Evolutionary conservation across 495 filamentous ascomycete genomes (phyloP).

Genomic region (Letharia lupina): DNA sequence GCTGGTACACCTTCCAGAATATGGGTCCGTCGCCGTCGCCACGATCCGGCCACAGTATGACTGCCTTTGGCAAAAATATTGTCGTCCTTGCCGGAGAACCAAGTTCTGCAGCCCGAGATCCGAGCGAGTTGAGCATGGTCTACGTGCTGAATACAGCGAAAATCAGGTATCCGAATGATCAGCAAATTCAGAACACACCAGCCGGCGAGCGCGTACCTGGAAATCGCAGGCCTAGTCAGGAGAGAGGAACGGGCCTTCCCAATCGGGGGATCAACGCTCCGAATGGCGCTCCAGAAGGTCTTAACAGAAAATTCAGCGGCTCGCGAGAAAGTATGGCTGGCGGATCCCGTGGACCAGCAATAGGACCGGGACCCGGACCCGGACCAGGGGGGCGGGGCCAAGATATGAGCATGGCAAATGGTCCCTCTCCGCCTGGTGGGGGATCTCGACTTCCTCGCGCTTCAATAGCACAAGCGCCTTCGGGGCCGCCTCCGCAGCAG

Average conservation of each 20-base stretch:
- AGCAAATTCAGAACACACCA: conserved; percentile 41
- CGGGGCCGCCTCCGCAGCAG: conserved; percentile 79
- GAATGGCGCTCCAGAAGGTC: conserved; percentile 50
- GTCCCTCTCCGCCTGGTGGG: conserved; percentile 28
- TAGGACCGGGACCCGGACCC: conserved; percentile 26
- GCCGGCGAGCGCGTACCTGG: conserved; percentile 32
- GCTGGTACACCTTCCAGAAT: conserved; percentile 99
- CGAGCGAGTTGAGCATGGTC: conserved; percentile 74
- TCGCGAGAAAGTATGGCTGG: conserved; percentile 48
- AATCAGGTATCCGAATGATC: conserved; percentile 86
- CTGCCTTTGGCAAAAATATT: conserved; percentile 80
- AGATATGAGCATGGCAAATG: conserved; percentile 24
- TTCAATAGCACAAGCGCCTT: conserved; percentile 59
- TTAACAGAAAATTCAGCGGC: conserved; percentile 42
- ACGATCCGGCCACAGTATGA: conserved; percentile 95
- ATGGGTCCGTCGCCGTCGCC: conserved; percentile 96
- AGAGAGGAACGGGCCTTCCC: conserved; percentile 28
- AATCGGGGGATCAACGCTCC: conserved; percentile 44
- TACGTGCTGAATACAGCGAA: conserved; percentile 92
- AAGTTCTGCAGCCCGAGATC: conserved; percentile 71
- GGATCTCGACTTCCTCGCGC: conserved; percentile 62
- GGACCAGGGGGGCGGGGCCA: conserved; percentile 24
- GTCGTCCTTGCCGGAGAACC: conserved; percentile 91
- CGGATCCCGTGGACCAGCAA: conserved; percentile 24
- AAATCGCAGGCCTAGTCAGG: conserved; percentile 34